Conservation (phyloP, 1,284 basidiomycete species). For the Wallemia ichthyophaga region DNA sequence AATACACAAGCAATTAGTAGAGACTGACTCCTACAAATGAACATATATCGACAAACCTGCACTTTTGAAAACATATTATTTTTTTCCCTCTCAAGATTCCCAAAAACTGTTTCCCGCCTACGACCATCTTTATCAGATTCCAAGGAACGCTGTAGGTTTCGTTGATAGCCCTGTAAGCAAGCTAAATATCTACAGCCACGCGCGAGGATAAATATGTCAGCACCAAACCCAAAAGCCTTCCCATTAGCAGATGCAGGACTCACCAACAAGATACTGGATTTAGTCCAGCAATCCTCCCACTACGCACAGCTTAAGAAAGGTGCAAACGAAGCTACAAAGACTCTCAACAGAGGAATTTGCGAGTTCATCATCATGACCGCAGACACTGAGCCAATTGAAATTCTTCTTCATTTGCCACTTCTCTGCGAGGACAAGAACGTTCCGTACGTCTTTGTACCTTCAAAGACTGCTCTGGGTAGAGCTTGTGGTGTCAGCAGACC, state of each 20-base stretch:
- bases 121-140: neutral
- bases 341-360: slow-evolving; percentile 90
- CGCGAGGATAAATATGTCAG: neutral
- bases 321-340: slow-evolving; percentile 91
- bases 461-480: slow-evolving; percentile 75
- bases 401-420: slow-evolving; percentile 82
- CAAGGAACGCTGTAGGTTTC: neutral
- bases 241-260: slow-evolving; percentile 64
- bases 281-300: slow-evolving; percentile 61
- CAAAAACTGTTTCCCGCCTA: neutral
- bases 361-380: slow-evolving; percentile 97
- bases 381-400: slow-evolving; percentile 91
- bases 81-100: too few species aligned
- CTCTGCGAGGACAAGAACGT: slow-evolving; percentile 99
- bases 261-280: slow-evolving; percentile 76
- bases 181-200: too few species aligned
- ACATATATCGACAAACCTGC: too few species aligned
- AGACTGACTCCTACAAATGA: too few species aligned
- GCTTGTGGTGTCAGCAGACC: slow-evolving; percentile 87
- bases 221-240: slow-evolving; percentile 47
- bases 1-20: too few species aligned
- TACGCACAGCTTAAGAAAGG: slow-evolving; percentile 98
- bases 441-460: slow-evolving; percentile 79
- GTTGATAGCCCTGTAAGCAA: too few species aligned
- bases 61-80: too few species aligned